A percentile compares a stretch with the other conserved stretches of the same genome.
Evolutionary conservation across 2,329 filamentous ascomycete species (phyloP).

Genomic region (Aspergillus proliferans): DNA sequence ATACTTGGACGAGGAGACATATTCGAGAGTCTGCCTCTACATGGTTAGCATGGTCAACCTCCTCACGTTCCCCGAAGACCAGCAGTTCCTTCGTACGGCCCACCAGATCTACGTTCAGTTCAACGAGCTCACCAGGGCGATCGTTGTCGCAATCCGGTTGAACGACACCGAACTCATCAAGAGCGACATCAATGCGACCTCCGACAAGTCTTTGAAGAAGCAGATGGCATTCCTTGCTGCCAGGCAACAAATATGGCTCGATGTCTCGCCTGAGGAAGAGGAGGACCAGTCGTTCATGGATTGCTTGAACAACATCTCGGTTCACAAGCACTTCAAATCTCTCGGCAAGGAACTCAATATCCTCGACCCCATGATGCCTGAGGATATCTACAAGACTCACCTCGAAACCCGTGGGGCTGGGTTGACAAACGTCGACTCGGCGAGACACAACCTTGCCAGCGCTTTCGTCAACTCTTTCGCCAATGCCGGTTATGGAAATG

Average conservation of each 20-base stretch:
- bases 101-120: constrained; percentile 92
- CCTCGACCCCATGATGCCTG: constrained; percentile 89
- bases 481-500: constrained; percentile 89
- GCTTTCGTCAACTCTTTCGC: constrained; percentile 96
- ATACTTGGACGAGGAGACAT: constrained; percentile 91
- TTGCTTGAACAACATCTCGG: constrained; percentile 77
- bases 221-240: constrained; percentile 92
- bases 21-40: constrained; percentile 86
- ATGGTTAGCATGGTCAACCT: constrained; percentile 99
- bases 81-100: constrained; percentile 85
- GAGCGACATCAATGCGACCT: constrained; percentile 70
- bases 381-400: constrained; percentile 99
- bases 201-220: constrained; percentile 77
- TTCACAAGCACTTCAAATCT: constrained; percentile 89
- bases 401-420: constrained; percentile 90
- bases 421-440: constrained; percentile 91
- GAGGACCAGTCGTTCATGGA: constrained; percentile 72
- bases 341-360: constrained; percentile 95
- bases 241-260: constrained; percentile 80
- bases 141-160: constrained; percentile 86
- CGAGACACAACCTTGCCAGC: constrained; percentile 89
- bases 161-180: constrained; percentile 81
- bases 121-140: constrained; percentile 87
- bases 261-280: constrained; percentile 56
- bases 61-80: constrained; percentile 94